Conservation (phyloP, 371 early-diverging fungal genomes). For the Fennellomyces sp. region DNA sequence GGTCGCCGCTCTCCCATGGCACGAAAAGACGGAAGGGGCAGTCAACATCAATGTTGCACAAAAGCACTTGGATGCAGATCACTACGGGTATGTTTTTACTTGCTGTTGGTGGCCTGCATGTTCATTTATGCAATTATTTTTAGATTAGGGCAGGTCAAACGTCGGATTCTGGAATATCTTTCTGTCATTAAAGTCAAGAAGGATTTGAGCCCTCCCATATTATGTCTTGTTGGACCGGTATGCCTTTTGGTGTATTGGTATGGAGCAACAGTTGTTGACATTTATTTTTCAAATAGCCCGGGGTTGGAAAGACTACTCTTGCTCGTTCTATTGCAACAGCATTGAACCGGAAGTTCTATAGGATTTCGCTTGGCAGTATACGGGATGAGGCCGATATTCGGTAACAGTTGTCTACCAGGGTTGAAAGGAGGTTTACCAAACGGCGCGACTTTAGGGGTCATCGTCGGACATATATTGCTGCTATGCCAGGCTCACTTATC, state of each 20-base stretch:
- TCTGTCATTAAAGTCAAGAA: slow-evolving; percentile 79
- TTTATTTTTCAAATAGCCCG: slow-evolving; percentile 44
- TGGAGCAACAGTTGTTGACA: background rate
- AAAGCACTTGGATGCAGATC: slow-evolving; percentile 75
- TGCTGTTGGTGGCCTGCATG: background rate
- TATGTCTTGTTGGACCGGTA: slow-evolving; percentile 78
- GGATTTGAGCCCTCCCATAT: slow-evolving; percentile 70
- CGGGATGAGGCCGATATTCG: slow-evolving; percentile 90
- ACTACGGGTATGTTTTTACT: slow-evolving; percentile 60
- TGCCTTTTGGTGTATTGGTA: too few species aligned
- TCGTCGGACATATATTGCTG: slow-evolving; percentile 88
- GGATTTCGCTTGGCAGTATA: slow-evolving; percentile 87
- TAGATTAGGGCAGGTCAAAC: slow-evolving; percentile 78
- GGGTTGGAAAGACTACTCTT: slow-evolving; percentile 85
- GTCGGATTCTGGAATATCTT: slow-evolving; percentile 80
- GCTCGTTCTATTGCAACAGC: slow-evolving; percentile 80
- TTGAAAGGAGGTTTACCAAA: too few species aligned
- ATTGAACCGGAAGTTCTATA: slow-evolving; percentile 78
- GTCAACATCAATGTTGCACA: slow-evolving; percentile 68
- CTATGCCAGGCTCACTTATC: slow-evolving; percentile 83
- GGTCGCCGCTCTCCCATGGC: slow-evolving; percentile 82
- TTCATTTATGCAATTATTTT: background rate
- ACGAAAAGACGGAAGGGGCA: slow-evolving; percentile 12
- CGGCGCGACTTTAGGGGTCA: slow-evolving; percentile 79
- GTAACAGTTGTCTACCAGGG: slow-evolving; percentile 19